These are phyloP conservation scores for Proliferodiscus dingleyae DNA, from an alignment of 2,329 filamentous ascomycete species.

Conservation along the genomic window DNA sequence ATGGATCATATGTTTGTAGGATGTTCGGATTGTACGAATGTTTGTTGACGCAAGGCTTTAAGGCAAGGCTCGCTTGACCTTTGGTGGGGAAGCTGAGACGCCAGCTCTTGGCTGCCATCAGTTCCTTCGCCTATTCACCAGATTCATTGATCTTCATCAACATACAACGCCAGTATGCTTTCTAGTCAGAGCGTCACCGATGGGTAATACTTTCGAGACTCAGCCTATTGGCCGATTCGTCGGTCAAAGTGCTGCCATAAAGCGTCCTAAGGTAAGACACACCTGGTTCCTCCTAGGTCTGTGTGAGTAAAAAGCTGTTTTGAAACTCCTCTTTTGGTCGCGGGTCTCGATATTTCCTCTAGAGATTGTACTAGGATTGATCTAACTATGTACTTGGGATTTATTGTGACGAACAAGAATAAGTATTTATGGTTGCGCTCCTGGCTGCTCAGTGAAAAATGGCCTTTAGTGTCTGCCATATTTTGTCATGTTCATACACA, in stretches of 20 bases:
- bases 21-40: slow-evolving; percentile 6
- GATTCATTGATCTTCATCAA: neutral
- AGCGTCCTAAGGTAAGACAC: slow-evolving; percentile 60
- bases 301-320: too few species aligned
- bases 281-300: neutral
- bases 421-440: too few species aligned
- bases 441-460: too few species aligned
- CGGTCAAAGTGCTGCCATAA: slow-evolving; percentile 64
- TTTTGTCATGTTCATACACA: too few species aligned
- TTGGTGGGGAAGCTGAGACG: neutral
- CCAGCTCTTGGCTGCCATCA: too few species aligned
- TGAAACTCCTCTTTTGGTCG: too few species aligned
- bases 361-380: too few species aligned
- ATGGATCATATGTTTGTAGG: too few species aligned
- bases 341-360: too few species aligned
- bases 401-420: too few species aligned
- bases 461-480: too few species aligned
- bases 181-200: slow-evolving; percentile 1
- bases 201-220: slow-evolving; percentile 51
- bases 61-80: slow-evolving; percentile 7
- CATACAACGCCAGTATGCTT: neutral
- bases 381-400: too few species aligned
- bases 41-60: slow-evolving; percentile 5
- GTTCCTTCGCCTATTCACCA: neutral
- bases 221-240: slow-evolving; percentile 66